Conservation (phyloP, 768 basidiomycete species). For the Chiua virens region DNA sequence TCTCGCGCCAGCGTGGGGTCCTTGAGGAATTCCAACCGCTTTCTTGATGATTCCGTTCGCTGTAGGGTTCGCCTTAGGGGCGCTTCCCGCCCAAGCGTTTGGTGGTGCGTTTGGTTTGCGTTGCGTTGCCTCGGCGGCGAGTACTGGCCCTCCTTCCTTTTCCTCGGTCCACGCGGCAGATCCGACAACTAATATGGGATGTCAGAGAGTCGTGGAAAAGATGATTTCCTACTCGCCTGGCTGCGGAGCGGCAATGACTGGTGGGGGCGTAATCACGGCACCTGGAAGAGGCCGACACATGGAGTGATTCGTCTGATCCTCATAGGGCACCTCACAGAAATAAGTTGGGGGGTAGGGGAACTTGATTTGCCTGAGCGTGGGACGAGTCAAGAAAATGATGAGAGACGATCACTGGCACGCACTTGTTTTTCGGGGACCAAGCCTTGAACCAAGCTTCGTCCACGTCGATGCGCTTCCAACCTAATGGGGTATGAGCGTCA, state of each 20-base stretch:
- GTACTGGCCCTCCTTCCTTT: slow-evolving; percentile 8
- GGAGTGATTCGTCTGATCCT: slow-evolving; percentile 37
- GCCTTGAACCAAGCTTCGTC: slow-evolving; percentile 43
- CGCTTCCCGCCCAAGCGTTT: slow-evolving; percentile 21
- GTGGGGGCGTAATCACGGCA: slow-evolving; percentile 24
- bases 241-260: slow-evolving; percentile 23
- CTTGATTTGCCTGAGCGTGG: slow-evolving; percentile 26
- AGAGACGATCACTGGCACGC: slow-evolving; percentile 1
- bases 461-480: slow-evolving; percentile 48
- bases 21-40: slow-evolving; percentile 5
- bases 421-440: slow-evolving; percentile 30
- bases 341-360: slow-evolving; percentile 41
- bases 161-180: slow-evolving; percentile 24
- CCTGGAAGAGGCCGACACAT: slow-evolving; percentile 48
- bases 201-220: slow-evolving; percentile 2
- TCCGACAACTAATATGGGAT: slow-evolving; percentile 25
- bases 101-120: background rate
- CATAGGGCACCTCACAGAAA: slow-evolving; percentile 40
- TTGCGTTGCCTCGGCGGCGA: background rate
- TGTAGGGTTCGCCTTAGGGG: slow-evolving; percentile 10
- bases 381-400: background rate
- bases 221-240: slow-evolving; percentile 29
- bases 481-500: slow-evolving; percentile 20
- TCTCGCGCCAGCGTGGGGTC: slow-evolving; percentile 1
- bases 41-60: slow-evolving; percentile 25